phyloP scores from a whole-genome alignment of 2,329 filamentous ascomycete species.

The Penicillium crustosum region DNA sequence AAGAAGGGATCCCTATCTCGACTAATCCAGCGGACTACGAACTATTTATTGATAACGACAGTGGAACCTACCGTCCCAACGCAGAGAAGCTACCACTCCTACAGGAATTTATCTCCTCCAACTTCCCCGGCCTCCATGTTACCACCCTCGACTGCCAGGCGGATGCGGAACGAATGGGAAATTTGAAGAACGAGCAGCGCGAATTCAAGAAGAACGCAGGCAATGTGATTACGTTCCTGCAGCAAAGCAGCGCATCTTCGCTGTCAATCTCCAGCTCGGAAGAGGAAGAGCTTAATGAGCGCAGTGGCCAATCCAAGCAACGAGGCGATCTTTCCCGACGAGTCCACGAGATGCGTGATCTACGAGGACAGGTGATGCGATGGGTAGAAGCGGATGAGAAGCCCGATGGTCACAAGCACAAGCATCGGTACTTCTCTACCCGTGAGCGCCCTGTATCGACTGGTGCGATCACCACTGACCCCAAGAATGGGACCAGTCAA shows the following conservation, averaged over 20 bases:
- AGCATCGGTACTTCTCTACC: constrained; percentile 15
- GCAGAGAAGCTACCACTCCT: constrained; percentile 71
- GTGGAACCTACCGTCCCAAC: constrained; percentile 88
- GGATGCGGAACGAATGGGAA: constrained; percentile 69
- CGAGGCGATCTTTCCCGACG: constrained; percentile 31
- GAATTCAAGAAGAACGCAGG: constrained; percentile 68
- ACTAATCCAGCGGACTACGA: constrained; percentile 67
- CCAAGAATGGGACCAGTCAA: neutral
- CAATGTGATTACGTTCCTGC: constrained; percentile 54
- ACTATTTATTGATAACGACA: constrained; percentile 92
- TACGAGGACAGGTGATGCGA: constrained; percentile 37
- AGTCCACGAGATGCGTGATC: constrained; percentile 40
- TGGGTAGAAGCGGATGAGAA: constrained; percentile 37
- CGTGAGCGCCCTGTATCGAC: constrained; percentile 21
- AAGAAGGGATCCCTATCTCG: constrained; percentile 35
- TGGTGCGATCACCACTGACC: constrained; percentile 4
- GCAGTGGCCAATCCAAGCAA: constrained; percentile 26
- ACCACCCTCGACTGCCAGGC: constrained; percentile 69
- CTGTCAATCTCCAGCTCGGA: constrained; percentile 57
- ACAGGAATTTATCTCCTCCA: constrained; percentile 66
- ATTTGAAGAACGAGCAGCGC: constrained; percentile 74
- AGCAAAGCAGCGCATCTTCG: constrained; percentile 49
- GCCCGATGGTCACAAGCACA: constrained; percentile 21
- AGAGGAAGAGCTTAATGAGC: constrained; percentile 56
- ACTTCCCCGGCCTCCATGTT: constrained; percentile 76